Base-by-base conservation (phyloP, 1,284 basidiomycete species). In the Ustilago cynodontis region DNA sequence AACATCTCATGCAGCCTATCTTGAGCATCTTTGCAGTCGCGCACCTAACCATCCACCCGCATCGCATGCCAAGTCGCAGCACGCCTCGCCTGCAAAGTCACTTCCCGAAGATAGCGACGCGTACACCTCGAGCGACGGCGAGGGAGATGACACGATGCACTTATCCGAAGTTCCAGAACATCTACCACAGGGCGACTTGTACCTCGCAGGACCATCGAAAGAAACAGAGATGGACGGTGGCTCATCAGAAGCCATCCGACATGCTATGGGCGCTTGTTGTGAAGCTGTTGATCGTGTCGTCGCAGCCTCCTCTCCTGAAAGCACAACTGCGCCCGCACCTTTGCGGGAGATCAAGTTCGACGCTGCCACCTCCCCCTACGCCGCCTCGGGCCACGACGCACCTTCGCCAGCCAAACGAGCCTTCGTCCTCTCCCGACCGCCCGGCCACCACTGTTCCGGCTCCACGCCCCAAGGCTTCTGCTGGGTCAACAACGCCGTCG, bases 401-500 rank as follows among this genome's bases (percentile, higher is more conserved):
- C 22, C 77, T 22, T 31, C 57, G 4, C 71, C 83, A 1, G 73
- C 83, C 22, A 73, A 65, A 45, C 66, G 83, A 8, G 80, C 84
- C 5, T 85, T 86, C 61, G 85, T 86, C 2, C 78, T 85, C 9
- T 72, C 77, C 14, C 69, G 85, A 14, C 85, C 85, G 13, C 85
- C 85, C 1, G 85, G 85, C 3, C 85, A 86, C 60, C 85, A 86
- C 74, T 86, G 85, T 57, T 74, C 73, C 33, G 77, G 82, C 9
- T 74, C 76, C 11, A 63, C 72, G 0, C 95, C 95, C 0, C 92
- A 91, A 9, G 96, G 95, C 76, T 89, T 86, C 86, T 98, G 94
- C 86, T 94, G 96, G 82, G 90, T 97, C 43, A 98, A 98, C 84
- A 98, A 98, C 82, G 93, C 95, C 0, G 91, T 92, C 1, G 90